A percentile compares a stretch with the other conserved stretches of the same genome.
phyloP scores from a whole-genome alignment of 1,284 basidiomycete genomes.

The Irpex lacteus region DNA sequence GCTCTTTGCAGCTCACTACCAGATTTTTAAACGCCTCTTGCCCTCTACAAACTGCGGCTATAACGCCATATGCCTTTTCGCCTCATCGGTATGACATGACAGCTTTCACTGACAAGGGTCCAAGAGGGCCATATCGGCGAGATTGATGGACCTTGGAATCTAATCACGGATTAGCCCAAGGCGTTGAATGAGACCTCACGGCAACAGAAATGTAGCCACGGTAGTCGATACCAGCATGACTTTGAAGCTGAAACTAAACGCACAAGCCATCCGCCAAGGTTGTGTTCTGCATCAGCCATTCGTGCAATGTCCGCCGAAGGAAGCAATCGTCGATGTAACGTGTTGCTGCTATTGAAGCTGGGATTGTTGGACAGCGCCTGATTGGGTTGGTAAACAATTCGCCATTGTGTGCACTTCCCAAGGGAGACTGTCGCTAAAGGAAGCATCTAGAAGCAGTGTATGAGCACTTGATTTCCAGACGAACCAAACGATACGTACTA shows the following conservation, averaged over 20 bases:
- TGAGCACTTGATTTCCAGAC: no score
- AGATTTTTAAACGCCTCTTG: no score
- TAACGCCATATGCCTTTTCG: neutral
- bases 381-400: no score
- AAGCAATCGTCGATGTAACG: neutral
- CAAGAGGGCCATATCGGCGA: neutral
- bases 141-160: neutral
- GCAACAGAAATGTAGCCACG: neutral
- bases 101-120: neutral
- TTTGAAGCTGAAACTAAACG: no score
- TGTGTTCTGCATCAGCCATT: neutral
- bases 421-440: no score
- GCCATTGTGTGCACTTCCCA: no score
- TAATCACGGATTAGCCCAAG: neutral
- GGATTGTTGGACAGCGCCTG: no score
- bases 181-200: neutral
- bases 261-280: no score
- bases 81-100: neutral
- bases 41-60: neutral
- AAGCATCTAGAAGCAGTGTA: no score
- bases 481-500: no score
- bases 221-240: neutral
- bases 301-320: neutral
- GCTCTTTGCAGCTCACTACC: no score
- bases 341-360: neutral